phyloP scores from a whole-genome alignment of 2,329 filamentous ascomycete genomes.

The Trichocomaceae sp. region DNA sequence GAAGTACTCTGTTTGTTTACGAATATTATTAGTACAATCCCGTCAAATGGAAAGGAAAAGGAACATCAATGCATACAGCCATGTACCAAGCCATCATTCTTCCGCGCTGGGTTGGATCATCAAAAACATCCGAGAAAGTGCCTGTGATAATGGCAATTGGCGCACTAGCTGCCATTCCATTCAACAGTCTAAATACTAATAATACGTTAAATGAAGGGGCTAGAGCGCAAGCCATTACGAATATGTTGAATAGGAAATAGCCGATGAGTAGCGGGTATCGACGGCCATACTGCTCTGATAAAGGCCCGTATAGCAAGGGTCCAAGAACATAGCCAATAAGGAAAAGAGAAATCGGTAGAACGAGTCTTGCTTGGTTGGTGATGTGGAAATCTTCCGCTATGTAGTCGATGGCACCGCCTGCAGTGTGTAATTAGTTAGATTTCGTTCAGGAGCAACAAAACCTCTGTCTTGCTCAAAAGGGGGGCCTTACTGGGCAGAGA shows the following conservation, averaged over 20 bases:
- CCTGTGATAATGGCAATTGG: conserved; percentile 42
- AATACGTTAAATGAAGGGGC: conserved; percentile 37
- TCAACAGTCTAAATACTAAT: conserved; percentile 41
- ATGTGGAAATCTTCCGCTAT: conserved; percentile 33
- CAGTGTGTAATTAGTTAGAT: conserved; percentile 9
- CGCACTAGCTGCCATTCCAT: conserved; percentile 39
- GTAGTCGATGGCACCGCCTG: conserved; percentile 29
- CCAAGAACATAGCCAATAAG: conserved; percentile 39
- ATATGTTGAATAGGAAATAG: conserved; percentile 41
- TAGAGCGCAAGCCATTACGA: conserved; percentile 40
- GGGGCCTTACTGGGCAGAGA: conserved; percentile 25
- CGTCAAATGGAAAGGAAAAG: not conserved
- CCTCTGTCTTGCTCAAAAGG: not conserved
- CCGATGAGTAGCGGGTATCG: conserved; percentile 43
- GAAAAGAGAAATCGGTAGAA: conserved; percentile 37
- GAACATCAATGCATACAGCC: conserved; percentile 24
- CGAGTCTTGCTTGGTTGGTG: conserved; percentile 27
- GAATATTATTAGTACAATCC: not conserved
- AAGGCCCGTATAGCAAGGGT: conserved; percentile 39
- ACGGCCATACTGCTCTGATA: conserved; percentile 40
- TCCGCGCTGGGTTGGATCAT: conserved; percentile 39
- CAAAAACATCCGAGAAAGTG: conserved; percentile 43
- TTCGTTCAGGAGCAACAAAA: not conserved
- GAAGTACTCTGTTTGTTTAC: conserved; percentile 26
- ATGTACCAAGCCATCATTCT: conserved; percentile 38